Percentiles rank a stretch among this genome's conserved stretches.
These are phyloP conservation scores for Leishmania aethiopica DNA, from an alignment of 208 protist species.

Conservation along the genomic window DNA sequence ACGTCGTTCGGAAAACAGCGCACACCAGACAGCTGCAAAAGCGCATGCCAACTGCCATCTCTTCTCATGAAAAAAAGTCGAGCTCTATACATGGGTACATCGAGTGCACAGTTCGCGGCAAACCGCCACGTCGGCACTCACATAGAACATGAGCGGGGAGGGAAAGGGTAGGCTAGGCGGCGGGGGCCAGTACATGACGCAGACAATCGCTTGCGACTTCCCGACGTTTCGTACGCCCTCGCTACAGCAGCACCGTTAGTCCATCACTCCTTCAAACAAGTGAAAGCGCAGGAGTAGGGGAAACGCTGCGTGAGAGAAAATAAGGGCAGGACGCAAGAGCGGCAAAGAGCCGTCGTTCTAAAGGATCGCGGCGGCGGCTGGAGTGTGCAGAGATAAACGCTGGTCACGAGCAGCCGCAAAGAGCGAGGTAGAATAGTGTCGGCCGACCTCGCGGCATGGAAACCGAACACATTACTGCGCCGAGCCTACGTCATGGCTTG, in stretches of 20 bases:
- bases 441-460: background rate
- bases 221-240: background rate
- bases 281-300: no score
- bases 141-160: background rate
- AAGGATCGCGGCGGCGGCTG: background rate
- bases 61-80: background rate
- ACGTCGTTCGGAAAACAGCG: background rate
- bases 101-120: background rate
- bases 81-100: conserved; percentile 1
- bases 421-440: background rate
- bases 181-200: background rate
- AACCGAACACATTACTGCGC: background rate
- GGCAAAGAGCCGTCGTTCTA: background rate
- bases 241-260: background rate
- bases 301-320: background rate
- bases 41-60: no score
- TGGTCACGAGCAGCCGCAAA: background rate
- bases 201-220: background rate
- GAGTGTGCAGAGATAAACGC: background rate
- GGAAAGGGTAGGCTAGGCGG: background rate
- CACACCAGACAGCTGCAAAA: background rate
- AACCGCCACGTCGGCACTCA: background rate
- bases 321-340: background rate
- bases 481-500: conserved; percentile 41
- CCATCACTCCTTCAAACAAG: background rate